Percentiles rank a stretch among this genome's conserved stretches.
Evolutionary conservation across 2,329 filamentous ascomycete genomes (phyloP).

Genomic region (Eutypella sp.): DNA sequence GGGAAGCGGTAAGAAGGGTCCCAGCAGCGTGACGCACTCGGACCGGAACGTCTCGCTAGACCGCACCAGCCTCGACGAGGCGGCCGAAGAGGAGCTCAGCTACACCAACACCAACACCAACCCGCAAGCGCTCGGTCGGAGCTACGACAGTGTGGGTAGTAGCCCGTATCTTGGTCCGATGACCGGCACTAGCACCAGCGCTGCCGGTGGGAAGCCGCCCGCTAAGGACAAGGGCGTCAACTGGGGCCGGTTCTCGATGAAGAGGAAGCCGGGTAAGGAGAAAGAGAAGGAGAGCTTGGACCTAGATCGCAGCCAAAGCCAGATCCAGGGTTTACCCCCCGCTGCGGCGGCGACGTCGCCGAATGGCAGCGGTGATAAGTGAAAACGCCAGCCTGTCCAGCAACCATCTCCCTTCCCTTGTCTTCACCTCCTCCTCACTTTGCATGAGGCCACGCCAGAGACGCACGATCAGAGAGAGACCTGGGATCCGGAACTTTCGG

Average conservation of each 20-base stretch:
- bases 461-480: too few species aligned
- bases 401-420: too few species aligned
- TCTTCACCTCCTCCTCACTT: too few species aligned
- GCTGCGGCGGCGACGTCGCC: conserved; percentile 16
- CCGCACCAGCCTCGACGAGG: conserved; percentile 54
- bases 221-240: conserved; percentile 41
- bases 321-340: too few species aligned
- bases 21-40: conserved; percentile 51
- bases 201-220: conserved; percentile 34
- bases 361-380: conserved; percentile 16
- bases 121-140: conserved; percentile 36
- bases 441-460: too few species aligned
- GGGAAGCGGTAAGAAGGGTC: conserved; percentile 53
- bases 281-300: conserved; percentile 54
- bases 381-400: too few species aligned
- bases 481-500: too few species aligned
- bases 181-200: too few species aligned
- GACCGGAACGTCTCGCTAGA: conserved; percentile 53
- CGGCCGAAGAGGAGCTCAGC: too few species aligned
- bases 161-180: conserved; percentile 52
- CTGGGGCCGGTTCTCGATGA: conserved; percentile 52
- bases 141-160: conserved; percentile 52
- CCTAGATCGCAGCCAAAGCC: conserved; percentile 35
- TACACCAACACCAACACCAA: too few species aligned
- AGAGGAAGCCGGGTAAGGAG: conserved; percentile 52